A percentile compares a stretch with the other conserved stretches of the same genome.
Evolutionary conservation across 2,329 filamentous ascomycete genomes (phyloP).

Genomic region (Pyrenophora graminea): DNA sequence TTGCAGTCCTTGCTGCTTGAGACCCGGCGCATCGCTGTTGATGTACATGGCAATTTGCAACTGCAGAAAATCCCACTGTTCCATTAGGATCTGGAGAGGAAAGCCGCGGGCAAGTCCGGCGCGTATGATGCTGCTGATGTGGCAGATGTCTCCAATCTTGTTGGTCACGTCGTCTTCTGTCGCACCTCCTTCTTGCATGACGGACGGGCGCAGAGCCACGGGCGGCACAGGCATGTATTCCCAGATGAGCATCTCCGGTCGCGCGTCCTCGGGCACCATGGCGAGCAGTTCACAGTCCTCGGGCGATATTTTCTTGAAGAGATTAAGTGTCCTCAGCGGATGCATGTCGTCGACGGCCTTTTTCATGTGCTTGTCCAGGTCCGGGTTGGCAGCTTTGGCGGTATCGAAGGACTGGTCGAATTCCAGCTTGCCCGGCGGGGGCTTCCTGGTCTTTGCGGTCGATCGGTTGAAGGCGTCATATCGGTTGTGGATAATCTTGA

Average conservation of each 20-base stretch:
- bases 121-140: conserved; percentile 85
- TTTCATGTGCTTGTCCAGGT: conserved; percentile 86
- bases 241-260: conserved; percentile 98
- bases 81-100: conserved; percentile 86
- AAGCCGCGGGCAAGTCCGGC: conserved; percentile 82
- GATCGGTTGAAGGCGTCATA: conserved; percentile 88
- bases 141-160: conserved; percentile 94
- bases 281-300: conserved; percentile 90
- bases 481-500: conserved; percentile 94
- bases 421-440: conserved; percentile 77
- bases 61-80: conserved; percentile 97
- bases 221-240: conserved; percentile 93
- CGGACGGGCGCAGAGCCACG: conserved; percentile 90
- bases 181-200: conserved; percentile 88
- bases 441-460: conserved; percentile 79
- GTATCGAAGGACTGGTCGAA: conserved; percentile 86
- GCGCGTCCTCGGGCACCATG: conserved; percentile 80
- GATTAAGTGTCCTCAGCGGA: conserved; percentile 81
- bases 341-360: conserved; percentile 96
- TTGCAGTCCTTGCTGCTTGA: conserved; percentile 84
- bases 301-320: conserved; percentile 85
- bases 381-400: conserved; percentile 75
- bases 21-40: conserved; percentile 91
- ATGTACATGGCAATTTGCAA: conserved; percentile 97
- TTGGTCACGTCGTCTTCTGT: conserved; percentile 97